Evolutionary conservation across 2,329 filamentous ascomycete species (phyloP).

Genomic region (Colletotrichum graminicola): DNA sequence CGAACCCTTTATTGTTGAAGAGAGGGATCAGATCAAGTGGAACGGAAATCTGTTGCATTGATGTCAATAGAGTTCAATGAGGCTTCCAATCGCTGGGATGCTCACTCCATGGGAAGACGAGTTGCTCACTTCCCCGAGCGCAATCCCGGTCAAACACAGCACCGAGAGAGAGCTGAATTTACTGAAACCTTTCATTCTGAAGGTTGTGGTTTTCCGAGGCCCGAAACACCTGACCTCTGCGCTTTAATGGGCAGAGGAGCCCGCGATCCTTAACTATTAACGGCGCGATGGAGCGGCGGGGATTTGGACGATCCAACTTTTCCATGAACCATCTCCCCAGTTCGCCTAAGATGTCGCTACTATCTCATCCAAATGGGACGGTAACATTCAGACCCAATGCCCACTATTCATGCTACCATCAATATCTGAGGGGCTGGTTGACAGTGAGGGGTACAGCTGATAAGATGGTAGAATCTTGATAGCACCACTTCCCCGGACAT

Average conservation of each 20-base stretch:
- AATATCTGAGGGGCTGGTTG: background rate
- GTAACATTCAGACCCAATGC: conserved; percentile 35
- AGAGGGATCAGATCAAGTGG: conserved; percentile 12
- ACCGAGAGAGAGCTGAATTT: conserved; percentile 1
- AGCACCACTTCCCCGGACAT: conserved; percentile 23
- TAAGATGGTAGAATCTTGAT: conserved; percentile 26
- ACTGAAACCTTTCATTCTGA: conserved; percentile 25
- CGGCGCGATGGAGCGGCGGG: background rate
- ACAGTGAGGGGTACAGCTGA: conserved; percentile 32
- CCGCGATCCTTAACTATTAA: conserved; percentile 17
- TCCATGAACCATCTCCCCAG: conserved; percentile 8
- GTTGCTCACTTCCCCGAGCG: conserved; percentile 4
- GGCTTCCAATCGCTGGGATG: background rate
- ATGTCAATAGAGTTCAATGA: conserved; percentile 1
- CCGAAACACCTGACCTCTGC: background rate
- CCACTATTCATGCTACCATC: conserved; percentile 40
- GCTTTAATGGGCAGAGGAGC: conserved; percentile 1
- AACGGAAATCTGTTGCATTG: conserved; percentile 5
- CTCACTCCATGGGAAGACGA: conserved; percentile 22
- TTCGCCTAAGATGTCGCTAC: conserved; percentile 18
- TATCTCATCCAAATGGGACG: conserved; percentile 27
- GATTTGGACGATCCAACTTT: conserved; percentile 22
- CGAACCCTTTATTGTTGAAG: conserved; percentile 64
- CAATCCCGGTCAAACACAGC: conserved; percentile 13
- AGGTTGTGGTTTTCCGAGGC: background rate